Base-by-base conservation (phyloP, 2,329 filamentous ascomycete species). In the Penicillium sclerotiorum region DNA sequence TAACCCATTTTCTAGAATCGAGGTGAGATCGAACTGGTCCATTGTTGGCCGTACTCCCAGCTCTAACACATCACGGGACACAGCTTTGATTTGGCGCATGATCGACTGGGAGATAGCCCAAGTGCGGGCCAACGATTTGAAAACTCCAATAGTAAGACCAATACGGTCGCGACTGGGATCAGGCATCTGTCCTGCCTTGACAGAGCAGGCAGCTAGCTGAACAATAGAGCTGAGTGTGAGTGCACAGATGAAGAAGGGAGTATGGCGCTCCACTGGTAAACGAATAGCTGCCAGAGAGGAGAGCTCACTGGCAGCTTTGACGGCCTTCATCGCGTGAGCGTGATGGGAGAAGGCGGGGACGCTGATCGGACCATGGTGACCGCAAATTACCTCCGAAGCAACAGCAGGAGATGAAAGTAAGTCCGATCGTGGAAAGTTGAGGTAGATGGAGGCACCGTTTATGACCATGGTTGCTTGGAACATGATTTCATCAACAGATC, bases 401-500 rank as follows among this genome's bases (percentile, higher is more conserved):
- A 55, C 75, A 58, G 59, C 77, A 62, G 56, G 78, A 65, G 75
- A 78, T 67, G 79, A 88, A 44, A 66, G 76, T 43, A 93, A 79
- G 60, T 90, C 87, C 4, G 88, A 92, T 48, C 87, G 83, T 8
- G 89, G 89, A 57, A 92, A 87, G 65, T 94, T 89, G 15, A 94
- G 80, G 57, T 91, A 83, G 60, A 94, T 89, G 1, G 85, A 73
- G 8, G 79, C 77, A 40, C 72, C 73, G 49, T 82, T 76, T 45
- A 81, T 78, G 61, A 95, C 89, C 83, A 95, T 93, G 55, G 89
- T 87, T 1, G 89, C 91, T 68, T 95, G 90, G 73, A 96, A 95
- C 71, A 96, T 85, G 81, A 95, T 87, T 71, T 95, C 90, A 66
- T 96, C 92, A 9, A 92, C 78, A 45, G 84, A 80, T 25, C 89